Conservation (phyloP, 23 red algal genomes). For the Gracilariopsis chorda region DNA sequence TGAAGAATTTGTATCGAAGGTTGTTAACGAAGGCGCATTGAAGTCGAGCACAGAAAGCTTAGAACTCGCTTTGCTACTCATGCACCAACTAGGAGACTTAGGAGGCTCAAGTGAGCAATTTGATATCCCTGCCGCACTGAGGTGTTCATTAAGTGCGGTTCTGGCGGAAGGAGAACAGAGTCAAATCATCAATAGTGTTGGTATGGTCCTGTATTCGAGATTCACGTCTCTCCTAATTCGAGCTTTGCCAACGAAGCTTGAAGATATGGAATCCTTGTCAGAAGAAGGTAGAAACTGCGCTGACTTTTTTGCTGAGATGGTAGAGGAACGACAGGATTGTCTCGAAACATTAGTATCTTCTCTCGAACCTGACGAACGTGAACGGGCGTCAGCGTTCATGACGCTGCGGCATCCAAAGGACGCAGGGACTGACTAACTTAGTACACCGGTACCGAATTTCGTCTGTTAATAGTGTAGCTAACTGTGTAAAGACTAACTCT, state of each 20-base stretch:
- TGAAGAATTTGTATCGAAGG: not conserved
- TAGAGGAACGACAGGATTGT: not conserved
- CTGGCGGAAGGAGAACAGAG: not conserved
- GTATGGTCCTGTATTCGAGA: conserved; percentile 40
- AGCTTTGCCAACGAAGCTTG: not conserved
- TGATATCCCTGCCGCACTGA: conserved; percentile 21
- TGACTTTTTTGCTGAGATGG: conserved; percentile 19
- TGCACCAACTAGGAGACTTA: not conserved
- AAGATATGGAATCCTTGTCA: not conserved
- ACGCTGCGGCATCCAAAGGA: not conserved
- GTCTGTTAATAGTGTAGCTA: too few relatives aligned
- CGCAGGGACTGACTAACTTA: too few relatives aligned
- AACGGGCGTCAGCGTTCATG: not conserved
- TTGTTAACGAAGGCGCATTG: not conserved
- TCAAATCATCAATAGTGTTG: conserved; percentile 20
- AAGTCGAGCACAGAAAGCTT: not conserved
- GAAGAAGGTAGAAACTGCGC: not conserved
- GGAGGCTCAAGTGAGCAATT: not conserved
- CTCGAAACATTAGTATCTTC: conserved; percentile 34
- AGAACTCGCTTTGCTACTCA: not conserved
- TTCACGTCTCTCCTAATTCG: not conserved
- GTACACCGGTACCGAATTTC: too few relatives aligned
- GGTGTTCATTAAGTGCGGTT: conserved; percentile 14
- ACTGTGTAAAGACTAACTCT: too few relatives aligned
- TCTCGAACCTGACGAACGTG: conserved; percentile 20